Percentiles rank a stretch among this genome's conserved stretches.
Conservation (phyloP, 2,329 filamentous ascomycete species). For the Rhinocladiella similis region DNA sequence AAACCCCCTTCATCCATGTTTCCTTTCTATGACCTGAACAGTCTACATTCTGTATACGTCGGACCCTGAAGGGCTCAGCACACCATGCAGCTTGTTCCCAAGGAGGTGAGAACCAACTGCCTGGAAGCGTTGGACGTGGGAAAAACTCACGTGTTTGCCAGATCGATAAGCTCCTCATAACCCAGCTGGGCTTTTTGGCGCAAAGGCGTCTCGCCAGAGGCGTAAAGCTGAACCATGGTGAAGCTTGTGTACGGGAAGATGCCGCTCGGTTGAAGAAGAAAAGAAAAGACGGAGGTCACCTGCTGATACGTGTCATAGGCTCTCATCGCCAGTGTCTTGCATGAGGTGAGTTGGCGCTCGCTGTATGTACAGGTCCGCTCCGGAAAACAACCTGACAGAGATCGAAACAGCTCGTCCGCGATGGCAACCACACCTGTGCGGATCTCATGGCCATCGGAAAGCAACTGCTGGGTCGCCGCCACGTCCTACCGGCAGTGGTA, state of each 20-base stretch:
- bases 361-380: not conserved
- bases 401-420: conserved; percentile 73
- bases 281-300: too few relatives aligned
- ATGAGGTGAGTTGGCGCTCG: conserved; percentile 60
- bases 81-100: conserved; percentile 48
- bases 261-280: not conserved
- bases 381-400: not conserved
- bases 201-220: conserved; percentile 86
- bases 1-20: too few relatives aligned
- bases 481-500: conserved; percentile 82
- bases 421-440: conserved; percentile 88
- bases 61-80: not conserved
- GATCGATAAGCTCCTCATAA: conserved; percentile 95
- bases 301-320: conserved; percentile 32
- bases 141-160: conserved; percentile 39
- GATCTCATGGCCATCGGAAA: conserved; percentile 91
- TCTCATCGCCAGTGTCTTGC: conserved; percentile 78
- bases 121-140: not conserved
- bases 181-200: conserved; percentile 82
- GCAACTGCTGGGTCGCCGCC: conserved; percentile 88
- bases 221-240: conserved; percentile 83
- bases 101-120: conserved; percentile 41
- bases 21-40: too few relatives aligned
- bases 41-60: too few relatives aligned
- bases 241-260: conserved; percentile 66